Percentiles rank a stretch among this genome's conserved stretches.
Evolutionary conservation across 2,329 filamentous ascomycete species (phyloP).

Genomic region (Hypomyces perniciosus): DNA sequence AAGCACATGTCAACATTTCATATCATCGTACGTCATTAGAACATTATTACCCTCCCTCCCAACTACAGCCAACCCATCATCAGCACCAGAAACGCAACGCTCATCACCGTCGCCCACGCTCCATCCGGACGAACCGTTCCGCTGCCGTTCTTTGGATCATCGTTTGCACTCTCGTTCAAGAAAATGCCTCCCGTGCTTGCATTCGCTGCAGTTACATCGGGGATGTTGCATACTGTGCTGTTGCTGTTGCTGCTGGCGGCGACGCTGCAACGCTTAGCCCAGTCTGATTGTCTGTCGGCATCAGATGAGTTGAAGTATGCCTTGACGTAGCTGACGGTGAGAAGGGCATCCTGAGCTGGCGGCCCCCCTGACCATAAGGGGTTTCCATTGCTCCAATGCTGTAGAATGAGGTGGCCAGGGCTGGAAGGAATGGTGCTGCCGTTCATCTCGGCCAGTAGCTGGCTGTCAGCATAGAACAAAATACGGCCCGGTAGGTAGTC

Average conservation of each 20-base stretch:
- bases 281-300: conserved; percentile 13
- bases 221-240: conserved; percentile 21
- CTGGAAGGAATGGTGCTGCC: conserved; percentile 52
- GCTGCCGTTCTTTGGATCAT: neutral
- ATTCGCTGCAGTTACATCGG: conserved; percentile 17
- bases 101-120: neutral
- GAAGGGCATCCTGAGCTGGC: conserved; percentile 53
- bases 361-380: conserved; percentile 65
- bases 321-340: conserved; percentile 65
- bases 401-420: conserved; percentile 62
- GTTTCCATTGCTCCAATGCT: conserved; percentile 76
- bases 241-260: conserved; percentile 1
- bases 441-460: conserved; percentile 49
- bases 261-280: conserved; percentile 12
- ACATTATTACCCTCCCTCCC: neutral
- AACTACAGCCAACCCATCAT: conserved; percentile 2
- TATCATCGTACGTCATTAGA: conserved; percentile 1
- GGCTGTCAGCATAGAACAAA: conserved; percentile 62
- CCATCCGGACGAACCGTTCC: neutral
- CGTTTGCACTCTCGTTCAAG: conserved; percentile 10
- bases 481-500: conserved; percentile 62
- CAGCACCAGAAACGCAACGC: neutral
- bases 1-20: neutral
- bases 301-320: conserved; percentile 72
- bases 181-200: conserved; percentile 19